phyloP scores from a whole-genome alignment of 441 rosid genomes.

The Erodium moschatum region DNA sequence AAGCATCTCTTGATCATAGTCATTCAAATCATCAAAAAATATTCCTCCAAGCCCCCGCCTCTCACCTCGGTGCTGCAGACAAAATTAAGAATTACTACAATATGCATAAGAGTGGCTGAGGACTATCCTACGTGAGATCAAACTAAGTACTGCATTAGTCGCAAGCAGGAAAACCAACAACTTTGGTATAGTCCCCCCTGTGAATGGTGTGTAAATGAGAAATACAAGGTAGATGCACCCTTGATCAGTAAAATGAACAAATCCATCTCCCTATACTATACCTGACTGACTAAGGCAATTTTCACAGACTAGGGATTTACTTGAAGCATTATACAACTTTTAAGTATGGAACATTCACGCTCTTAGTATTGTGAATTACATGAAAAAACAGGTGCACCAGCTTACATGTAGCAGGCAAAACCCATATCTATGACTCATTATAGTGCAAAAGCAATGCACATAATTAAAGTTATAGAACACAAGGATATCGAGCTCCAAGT shows the following conservation, averaged over 20 bases:
- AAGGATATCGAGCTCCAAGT: neutral
- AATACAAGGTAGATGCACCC: neutral
- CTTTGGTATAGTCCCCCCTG: neutral
- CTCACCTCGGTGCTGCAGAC: slow-evolving; percentile 76
- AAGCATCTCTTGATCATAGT: slow-evolving; percentile 89
- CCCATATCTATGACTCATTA: neutral
- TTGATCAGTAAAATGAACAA: neutral
- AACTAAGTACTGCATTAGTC: neutral
- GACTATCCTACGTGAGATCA: neutral
- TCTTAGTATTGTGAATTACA: neutral
- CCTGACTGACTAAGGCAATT: neutral
- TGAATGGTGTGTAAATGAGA: neutral
- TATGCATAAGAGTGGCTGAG: slow-evolving; percentile 8
- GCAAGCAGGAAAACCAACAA: neutral
- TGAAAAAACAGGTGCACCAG: neutral
- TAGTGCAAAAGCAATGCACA: neutral
- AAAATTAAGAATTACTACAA: slow-evolving; percentile 14
- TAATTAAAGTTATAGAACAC: neutral
- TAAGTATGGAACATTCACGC: neutral
- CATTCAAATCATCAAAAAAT: slow-evolving; percentile 91
- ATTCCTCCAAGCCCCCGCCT: slow-evolving; percentile 96
- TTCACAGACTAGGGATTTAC: slow-evolving; percentile 1
- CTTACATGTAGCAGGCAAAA: neutral
- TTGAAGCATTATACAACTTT: neutral
- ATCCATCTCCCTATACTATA: neutral